Percentiles rank a stretch among this genome's conserved stretches.
These are phyloP conservation scores for Zygosaccharomyces lentus DNA, from an alignment of 805 yeast genomes.

Conservation along the genomic window DNA sequence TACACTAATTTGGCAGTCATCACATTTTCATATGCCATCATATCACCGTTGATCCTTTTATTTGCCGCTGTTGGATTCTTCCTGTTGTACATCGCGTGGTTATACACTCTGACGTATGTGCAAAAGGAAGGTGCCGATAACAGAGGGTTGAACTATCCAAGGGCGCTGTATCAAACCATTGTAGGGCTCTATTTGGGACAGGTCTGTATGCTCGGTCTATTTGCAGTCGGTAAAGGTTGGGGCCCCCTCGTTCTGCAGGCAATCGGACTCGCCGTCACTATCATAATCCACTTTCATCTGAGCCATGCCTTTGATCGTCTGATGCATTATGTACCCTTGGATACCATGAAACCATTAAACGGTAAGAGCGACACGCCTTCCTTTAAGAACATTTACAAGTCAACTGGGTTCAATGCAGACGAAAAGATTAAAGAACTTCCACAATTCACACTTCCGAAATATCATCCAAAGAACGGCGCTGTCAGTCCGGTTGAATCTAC, in stretches of 20 bases:
- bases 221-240: constrained; percentile 90
- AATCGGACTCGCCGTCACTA: constrained; percentile 59
- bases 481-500: constrained; percentile 6
- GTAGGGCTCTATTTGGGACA: constrained; percentile 87
- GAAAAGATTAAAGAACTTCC: constrained; percentile 31
- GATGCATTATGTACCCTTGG: constrained; percentile 56
- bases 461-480: constrained; percentile 12
- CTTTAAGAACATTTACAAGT: constrained; percentile 31
- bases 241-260: constrained; percentile 82
- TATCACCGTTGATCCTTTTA: constrained; percentile 76
- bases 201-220: constrained; percentile 78
- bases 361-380: constrained; percentile 65
- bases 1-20: constrained; percentile 69
- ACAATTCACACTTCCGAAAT: constrained; percentile 29
- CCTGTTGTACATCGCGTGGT: constrained; percentile 68
- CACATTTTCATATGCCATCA: constrained; percentile 60
- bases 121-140: constrained; percentile 63
- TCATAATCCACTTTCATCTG: constrained; percentile 62
- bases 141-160: constrained; percentile 80
- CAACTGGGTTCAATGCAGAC: constrained; percentile 6
- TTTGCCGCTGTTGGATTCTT: constrained; percentile 70
- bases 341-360: constrained; percentile 72
- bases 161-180: constrained; percentile 83
- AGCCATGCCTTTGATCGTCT: constrained; percentile 62
- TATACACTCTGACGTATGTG: constrained; percentile 74